Base-by-base conservation (phyloP, 305 asterid species). In the Striga hermonthica region DNA sequence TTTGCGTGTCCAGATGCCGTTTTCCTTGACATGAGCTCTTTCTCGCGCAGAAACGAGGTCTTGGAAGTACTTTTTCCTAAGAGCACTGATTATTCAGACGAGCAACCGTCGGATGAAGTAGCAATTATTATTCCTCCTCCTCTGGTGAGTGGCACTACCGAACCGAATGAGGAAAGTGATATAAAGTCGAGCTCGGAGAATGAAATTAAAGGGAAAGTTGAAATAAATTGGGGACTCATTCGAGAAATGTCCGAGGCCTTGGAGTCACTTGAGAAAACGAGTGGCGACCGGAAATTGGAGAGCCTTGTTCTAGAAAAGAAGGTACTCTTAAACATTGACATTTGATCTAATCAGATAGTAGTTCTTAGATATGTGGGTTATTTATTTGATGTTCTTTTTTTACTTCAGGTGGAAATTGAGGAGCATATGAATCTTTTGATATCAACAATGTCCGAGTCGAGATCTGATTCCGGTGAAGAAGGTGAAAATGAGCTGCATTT, bases 11-110 rank as follows among this genome's bases (percentile, higher is more conserved):
- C 84, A 7, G 76, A 68, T 64, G 82, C 82, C 16, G 53, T 79
- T 64, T 65, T 72, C 8, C 64, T 84, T 4, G 80, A 78, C 67
- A 57, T 79, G 66, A 37, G 71, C 38, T 64, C 37, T 5, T 71
- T 62, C 22, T 14, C 75, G 5, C 12, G 67, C 52, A 69, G 15
- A 64, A 69, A 72, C 0, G 82, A 79, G 57, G 64, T 82, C 38
- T 44, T 85, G 75, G 38, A 35, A 4, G 16, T 38, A 3, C 64
- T 85, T 11, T 82, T 83, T 65, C 84, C 83, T 5, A 50, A 39
- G 45, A 75, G 65, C 12, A 49, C 34, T 11, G 57, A 16, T 15
- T 41, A 11, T 0, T 45, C 56, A 9, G 3, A 15, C 13, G 62
- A 40, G 31, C 58, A 52, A n/a, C n/a, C n/a, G 14, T 14, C 9